Conservation (phyloP, 345 rosid genomes). For the Arabidopsis arenosa region DNA sequence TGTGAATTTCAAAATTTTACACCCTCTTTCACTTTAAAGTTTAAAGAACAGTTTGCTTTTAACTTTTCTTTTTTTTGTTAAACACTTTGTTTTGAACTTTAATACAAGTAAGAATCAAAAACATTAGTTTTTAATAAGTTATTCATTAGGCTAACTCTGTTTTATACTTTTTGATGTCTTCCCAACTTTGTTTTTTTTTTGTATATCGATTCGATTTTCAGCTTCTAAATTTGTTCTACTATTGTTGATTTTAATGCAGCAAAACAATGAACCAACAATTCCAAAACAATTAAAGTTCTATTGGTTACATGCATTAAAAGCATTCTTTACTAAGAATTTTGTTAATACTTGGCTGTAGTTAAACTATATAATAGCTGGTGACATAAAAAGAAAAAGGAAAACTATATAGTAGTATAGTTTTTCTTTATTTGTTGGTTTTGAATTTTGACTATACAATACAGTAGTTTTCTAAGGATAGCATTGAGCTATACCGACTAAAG, state of each 20-base stretch:
- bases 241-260: slow-evolving; percentile 24
- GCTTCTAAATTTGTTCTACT: background rate
- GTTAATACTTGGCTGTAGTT: slow-evolving; percentile 16
- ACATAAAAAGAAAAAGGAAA: background rate
- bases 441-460: background rate
- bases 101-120: slow-evolving; percentile 2
- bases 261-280: slow-evolving; percentile 10
- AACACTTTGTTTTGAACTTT: slow-evolving; percentile 7
- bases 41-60: slow-evolving; percentile 33
- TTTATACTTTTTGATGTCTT: background rate
- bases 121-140: background rate
- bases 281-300: background rate
- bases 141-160: slow-evolving; percentile 1
- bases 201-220: background rate
- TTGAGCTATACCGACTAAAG: slow-evolving; percentile 30
- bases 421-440: too few relatives aligned
- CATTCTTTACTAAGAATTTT: background rate
- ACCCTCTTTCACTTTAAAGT: slow-evolving; percentile 45
- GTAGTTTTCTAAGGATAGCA: background rate
- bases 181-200: slow-evolving; percentile 10
- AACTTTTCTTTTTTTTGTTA: background rate
- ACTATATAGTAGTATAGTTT: too few relatives aligned
- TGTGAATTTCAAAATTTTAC: slow-evolving; percentile 33
- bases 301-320: background rate
- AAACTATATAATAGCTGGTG: background rate